These are phyloP conservation scores for Colletotrichum sp. DNA, from an alignment of 2,329 filamentous ascomycete species.

Conservation along the genomic window DNA sequence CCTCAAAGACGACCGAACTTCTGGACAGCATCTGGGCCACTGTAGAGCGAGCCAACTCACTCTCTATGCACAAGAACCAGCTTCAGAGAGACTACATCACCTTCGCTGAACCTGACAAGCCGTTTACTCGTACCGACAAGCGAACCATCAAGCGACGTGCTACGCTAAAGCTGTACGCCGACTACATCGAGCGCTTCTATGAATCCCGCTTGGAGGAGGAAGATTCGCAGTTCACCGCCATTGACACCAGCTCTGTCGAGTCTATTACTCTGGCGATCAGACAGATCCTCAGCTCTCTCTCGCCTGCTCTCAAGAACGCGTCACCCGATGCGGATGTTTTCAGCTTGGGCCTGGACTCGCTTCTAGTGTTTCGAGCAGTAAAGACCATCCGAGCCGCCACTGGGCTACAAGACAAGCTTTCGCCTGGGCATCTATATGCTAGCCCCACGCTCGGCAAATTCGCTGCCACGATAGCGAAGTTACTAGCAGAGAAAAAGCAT, in stretches of 20 bases:
- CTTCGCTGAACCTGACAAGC: neutral
- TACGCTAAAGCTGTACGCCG: neutral
- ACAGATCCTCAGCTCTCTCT: neutral
- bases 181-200: neutral
- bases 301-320: neutral
- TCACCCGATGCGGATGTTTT: neutral
- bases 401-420: neutral
- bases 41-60: neutral
- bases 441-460: neutral
- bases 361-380: neutral
- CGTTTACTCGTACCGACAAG: neutral
- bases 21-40: neutral
- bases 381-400: neutral
- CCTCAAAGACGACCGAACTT: neutral
- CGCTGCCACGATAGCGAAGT: neutral
- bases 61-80: neutral
- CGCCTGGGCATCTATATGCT: neutral
- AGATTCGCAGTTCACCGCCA: neutral
- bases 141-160: neutral
- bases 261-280: neutral
- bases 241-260: accelerated
- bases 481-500: neutral
- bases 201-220: neutral
- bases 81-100: neutral
- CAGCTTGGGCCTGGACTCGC: neutral